A percentile compares a stretch with the other conserved stretches of the same genome.
Evolutionary conservation across 306 rosid species (phyloP).

Genomic region (Acacia confusa): DNA sequence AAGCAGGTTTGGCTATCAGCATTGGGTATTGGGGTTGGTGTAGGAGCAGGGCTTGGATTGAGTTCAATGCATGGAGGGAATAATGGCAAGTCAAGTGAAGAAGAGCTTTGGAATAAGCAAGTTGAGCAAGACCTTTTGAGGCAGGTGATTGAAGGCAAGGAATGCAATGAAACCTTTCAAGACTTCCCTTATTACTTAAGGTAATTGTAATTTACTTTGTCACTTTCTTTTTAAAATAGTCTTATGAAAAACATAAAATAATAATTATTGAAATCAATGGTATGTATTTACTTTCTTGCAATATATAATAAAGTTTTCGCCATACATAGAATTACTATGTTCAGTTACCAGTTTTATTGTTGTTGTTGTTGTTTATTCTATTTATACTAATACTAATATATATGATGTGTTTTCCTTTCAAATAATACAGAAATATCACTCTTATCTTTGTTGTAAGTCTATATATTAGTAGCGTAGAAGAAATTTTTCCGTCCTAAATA

Average conservation of each 20-base stretch:
- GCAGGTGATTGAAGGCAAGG: slow-evolving; percentile 59
- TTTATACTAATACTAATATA: too few relatives aligned
- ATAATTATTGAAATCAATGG: too few relatives aligned
- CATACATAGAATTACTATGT: too few relatives aligned
- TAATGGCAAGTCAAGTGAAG: slow-evolving; percentile 47
- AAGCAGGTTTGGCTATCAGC: slow-evolving; percentile 85
- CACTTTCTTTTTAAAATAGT: not conserved
- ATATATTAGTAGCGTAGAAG: too few relatives aligned
- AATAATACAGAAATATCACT: not conserved
- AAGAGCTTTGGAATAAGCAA: slow-evolving; percentile 56
- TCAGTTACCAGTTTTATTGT: too few relatives aligned
- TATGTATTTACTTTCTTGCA: too few relatives aligned
- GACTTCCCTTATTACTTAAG: slow-evolving; percentile 87
- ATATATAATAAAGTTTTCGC: too few relatives aligned
- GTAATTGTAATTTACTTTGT: slow-evolving; percentile 33
- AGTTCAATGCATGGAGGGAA: slow-evolving; percentile 82
- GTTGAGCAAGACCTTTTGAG: slow-evolving; percentile 70
- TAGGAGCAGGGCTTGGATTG: slow-evolving; percentile 89
- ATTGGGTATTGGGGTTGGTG: slow-evolving; percentile 90
- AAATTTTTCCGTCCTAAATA: too few relatives aligned
- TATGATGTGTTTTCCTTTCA: too few relatives aligned
- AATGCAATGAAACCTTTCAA: slow-evolving; percentile 56
- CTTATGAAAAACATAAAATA: not conserved
- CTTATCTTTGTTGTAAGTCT: too few relatives aligned
- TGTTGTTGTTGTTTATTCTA: too few relatives aligned